These are phyloP conservation scores for Fusarium decemcellulare DNA, from an alignment of 2,329 filamentous ascomycete genomes.

Conservation along the genomic window DNA sequence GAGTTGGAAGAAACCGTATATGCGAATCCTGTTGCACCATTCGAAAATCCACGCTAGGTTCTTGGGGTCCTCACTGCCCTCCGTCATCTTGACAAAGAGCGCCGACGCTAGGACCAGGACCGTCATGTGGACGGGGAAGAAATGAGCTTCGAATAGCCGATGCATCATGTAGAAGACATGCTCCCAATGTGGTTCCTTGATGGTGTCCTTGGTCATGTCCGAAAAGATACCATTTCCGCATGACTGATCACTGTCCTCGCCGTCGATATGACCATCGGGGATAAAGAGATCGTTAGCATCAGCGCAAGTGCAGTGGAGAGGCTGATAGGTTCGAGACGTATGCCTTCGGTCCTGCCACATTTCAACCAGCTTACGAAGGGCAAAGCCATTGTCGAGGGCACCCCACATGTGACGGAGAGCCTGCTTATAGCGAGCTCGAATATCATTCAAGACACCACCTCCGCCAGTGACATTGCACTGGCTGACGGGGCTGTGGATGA, in stretches of 20 bases:
- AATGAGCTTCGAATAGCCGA: slow-evolving; percentile 82
- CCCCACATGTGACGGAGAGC: slow-evolving; percentile 84
- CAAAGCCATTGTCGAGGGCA: slow-evolving; percentile 77
- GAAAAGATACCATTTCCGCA: slow-evolving; percentile 68
- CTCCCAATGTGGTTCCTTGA: slow-evolving; percentile 67
- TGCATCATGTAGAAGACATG: slow-evolving; percentile 72
- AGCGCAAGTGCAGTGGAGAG: slow-evolving; percentile 65
- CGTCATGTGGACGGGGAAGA: slow-evolving; percentile 77
- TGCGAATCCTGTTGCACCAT: slow-evolving; percentile 72
- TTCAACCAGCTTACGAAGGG: slow-evolving; percentile 70
- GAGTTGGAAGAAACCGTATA: slow-evolving; percentile 73
- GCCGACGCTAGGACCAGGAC: slow-evolving; percentile 75
- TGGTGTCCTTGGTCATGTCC: slow-evolving; percentile 65
- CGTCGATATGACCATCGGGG: slow-evolving; percentile 59
- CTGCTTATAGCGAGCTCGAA: slow-evolving; percentile 78
- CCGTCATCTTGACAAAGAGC: slow-evolving; percentile 69
- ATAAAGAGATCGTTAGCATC: slow-evolving; percentile 63
- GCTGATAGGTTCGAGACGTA: slow-evolving; percentile 68
- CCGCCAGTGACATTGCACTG: slow-evolving; percentile 79
- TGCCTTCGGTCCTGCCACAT: slow-evolving; percentile 71
- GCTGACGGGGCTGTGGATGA: slow-evolving; percentile 78
- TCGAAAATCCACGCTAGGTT: slow-evolving; percentile 72
- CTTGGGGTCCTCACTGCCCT: slow-evolving; percentile 65
- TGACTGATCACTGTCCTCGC: slow-evolving; percentile 56
- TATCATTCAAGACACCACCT: slow-evolving; percentile 67